These are phyloP conservation scores for Monilinia fructigena DNA, from an alignment of 2,329 filamentous ascomycete species.

Conservation along the genomic window DNA sequence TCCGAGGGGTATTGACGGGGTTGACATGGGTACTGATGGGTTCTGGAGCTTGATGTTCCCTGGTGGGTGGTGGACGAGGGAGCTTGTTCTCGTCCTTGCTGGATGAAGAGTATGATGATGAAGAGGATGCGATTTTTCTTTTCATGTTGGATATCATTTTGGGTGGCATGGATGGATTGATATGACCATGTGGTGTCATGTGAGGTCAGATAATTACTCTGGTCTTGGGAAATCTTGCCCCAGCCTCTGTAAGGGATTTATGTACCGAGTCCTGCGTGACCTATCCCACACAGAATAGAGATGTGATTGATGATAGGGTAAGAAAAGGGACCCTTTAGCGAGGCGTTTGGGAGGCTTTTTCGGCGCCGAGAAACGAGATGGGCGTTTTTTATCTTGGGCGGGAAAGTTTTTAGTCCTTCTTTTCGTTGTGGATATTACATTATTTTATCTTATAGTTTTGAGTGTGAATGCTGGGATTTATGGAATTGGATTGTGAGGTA, in stretches of 20 bases:
- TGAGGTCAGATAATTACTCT: neutral
- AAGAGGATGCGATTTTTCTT: neutral
- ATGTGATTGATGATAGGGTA: neutral
- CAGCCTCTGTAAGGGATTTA: neutral
- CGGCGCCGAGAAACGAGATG: neutral
- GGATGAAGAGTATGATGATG: neutral
- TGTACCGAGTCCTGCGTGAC: neutral
- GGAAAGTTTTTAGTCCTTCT: neutral
- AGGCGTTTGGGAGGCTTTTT: slow-evolving; percentile 6
- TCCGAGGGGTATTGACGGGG: neutral
- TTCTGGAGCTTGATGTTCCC: neutral
- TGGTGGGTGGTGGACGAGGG: neutral
- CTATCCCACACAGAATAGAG: neutral
- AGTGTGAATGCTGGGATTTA: neutral
- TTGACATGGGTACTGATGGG: neutral
- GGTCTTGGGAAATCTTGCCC: neutral
- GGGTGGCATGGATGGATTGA: neutral
- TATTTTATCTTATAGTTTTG: slow-evolving; percentile 5
- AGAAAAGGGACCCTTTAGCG: slow-evolving; percentile 13
- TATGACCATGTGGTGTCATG: neutral
- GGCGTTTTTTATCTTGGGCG: neutral
- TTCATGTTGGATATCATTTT: slow-evolving; percentile 17
- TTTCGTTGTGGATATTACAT: neutral
- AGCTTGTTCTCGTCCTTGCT: slow-evolving; percentile 4
- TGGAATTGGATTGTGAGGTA: neutral